Evolutionary conservation across 148 eudicot species (phyloP).

Genomic region (Camellia granthamiana): DNA sequence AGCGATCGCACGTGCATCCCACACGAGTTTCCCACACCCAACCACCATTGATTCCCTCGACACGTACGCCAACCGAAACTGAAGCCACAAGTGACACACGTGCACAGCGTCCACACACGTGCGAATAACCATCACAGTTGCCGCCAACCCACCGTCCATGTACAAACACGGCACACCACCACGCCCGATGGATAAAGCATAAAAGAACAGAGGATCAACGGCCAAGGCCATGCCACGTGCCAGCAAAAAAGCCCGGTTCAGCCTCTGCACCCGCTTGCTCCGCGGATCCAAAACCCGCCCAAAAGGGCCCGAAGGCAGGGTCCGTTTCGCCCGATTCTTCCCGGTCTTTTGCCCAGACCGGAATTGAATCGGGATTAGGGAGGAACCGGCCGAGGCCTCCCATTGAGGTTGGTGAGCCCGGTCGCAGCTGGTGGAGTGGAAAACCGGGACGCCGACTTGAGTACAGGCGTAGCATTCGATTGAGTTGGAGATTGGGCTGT

Average conservation of each 20-base stretch:
- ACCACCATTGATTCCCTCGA: conserved; percentile 66
- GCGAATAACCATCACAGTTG: conserved; percentile 43
- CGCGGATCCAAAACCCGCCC: conserved; percentile 65
- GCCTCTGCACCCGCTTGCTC: conserved; percentile 52
- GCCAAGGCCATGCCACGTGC: conserved; percentile 77
- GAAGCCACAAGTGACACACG: conserved; percentile 51
- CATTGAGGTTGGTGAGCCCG: conserved; percentile 63
- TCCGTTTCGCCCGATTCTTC: background rate
- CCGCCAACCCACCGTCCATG: conserved; percentile 64
- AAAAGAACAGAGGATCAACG: conserved; percentile 83
- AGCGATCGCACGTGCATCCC: conserved; percentile 61
- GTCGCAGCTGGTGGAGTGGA: conserved; percentile 89
- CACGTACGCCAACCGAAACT: conserved; percentile 64
- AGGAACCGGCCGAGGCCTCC: conserved; percentile 85
- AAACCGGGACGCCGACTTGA: conserved; percentile 74
- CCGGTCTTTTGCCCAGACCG: conserved; percentile 14
- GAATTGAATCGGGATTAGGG: conserved; percentile 49
- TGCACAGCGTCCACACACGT: conserved; percentile 68
- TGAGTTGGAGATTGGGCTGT: conserved; percentile 14
- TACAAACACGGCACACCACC: conserved; percentile 60
- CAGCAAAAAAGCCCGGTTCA: conserved; percentile 63
- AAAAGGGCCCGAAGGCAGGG: conserved; percentile 15
- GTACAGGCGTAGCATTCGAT: conserved; percentile 88
- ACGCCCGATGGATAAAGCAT: conserved; percentile 52
- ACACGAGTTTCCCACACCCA: conserved; percentile 72